Conservation (phyloP, 2,329 filamentous ascomycete genomes). For the Botryotinia globosa region DNA sequence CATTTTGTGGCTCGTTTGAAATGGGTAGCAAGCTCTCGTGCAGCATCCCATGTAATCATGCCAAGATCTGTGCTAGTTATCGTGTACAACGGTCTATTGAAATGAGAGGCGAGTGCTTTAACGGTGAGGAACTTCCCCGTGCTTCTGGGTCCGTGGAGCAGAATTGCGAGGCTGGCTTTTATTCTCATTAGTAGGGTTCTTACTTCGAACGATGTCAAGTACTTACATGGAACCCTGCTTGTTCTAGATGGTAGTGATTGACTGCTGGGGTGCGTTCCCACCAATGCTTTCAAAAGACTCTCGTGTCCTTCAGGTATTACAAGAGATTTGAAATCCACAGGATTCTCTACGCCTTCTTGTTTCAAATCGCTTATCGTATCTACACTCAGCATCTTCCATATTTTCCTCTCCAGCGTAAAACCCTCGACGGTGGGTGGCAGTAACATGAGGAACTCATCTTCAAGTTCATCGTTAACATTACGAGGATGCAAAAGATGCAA, state of each 20-base stretch:
- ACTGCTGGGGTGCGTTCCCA: background rate
- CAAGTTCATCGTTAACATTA: background rate
- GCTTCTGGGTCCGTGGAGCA: background rate
- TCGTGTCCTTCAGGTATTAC: constrained; percentile 5
- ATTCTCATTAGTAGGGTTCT: background rate
- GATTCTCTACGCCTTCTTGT: background rate
- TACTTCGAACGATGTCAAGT: fast-evolving
- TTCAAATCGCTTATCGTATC: background rate
- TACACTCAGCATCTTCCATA: background rate
- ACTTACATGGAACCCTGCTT: background rate
- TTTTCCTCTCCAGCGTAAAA: background rate
- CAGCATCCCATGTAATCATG: background rate
- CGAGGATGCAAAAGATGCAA: background rate
- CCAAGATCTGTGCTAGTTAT: background rate
- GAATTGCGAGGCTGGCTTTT: background rate
- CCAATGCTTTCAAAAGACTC: background rate
- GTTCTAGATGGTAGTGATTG: fast-evolving
- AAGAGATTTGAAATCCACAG: background rate
- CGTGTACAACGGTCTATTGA: background rate
- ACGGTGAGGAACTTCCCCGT: background rate
- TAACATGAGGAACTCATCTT: background rate
- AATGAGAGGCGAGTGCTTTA: background rate
- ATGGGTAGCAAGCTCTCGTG: background rate
- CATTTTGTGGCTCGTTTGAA: constrained; percentile 3
- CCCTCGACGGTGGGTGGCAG: background rate